Conservation (phyloP, 768 basidiomycete species). For the Brasilioporus rufonigricans region DNA sequence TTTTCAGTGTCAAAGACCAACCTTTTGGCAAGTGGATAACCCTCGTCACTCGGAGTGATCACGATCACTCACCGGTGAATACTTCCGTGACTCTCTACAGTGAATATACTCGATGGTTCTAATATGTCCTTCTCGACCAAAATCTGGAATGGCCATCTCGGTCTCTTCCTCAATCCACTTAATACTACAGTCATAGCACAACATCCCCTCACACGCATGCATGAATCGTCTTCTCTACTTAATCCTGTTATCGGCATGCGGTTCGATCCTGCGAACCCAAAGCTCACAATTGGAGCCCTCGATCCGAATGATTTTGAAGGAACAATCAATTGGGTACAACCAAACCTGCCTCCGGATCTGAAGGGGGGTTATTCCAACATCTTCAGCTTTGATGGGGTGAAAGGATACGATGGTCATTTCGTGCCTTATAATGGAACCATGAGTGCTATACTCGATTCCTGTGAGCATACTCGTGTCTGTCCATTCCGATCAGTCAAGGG, state of each 20-base stretch:
- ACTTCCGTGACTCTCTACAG: constrained; percentile 10
- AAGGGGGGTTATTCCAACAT: constrained; percentile 16
- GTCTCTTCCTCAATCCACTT: constrained; percentile 25
- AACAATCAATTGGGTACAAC: constrained; percentile 29
- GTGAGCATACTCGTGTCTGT: constrained; percentile 10
- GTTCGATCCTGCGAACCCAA: constrained; percentile 29
- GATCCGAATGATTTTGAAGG: constrained; percentile 33
- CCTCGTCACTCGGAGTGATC: neutral
- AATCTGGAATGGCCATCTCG: constrained; percentile 24
- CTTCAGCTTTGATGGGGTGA: constrained; percentile 27
- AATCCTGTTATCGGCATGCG: constrained; percentile 32
- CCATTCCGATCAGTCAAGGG: neutral
- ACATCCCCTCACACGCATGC: constrained; percentile 18
- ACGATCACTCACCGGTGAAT: neutral
- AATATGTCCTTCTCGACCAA: neutral
- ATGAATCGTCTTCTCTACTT: constrained; percentile 24
- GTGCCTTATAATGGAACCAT: constrained; percentile 16
- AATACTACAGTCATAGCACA: constrained; percentile 7
- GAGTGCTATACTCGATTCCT: constrained; percentile 23
- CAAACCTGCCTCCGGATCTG: constrained; percentile 17
- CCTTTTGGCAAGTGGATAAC: constrained; percentile 14
- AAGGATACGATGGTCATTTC: constrained; percentile 30
- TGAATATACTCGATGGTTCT: constrained; percentile 25
- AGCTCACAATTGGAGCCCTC: constrained; percentile 31
- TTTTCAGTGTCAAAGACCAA: constrained; percentile 13